phyloP scores from a whole-genome alignment of 768 basidiomycete genomes.

The Paxillus ammoniavirescens region DNA sequence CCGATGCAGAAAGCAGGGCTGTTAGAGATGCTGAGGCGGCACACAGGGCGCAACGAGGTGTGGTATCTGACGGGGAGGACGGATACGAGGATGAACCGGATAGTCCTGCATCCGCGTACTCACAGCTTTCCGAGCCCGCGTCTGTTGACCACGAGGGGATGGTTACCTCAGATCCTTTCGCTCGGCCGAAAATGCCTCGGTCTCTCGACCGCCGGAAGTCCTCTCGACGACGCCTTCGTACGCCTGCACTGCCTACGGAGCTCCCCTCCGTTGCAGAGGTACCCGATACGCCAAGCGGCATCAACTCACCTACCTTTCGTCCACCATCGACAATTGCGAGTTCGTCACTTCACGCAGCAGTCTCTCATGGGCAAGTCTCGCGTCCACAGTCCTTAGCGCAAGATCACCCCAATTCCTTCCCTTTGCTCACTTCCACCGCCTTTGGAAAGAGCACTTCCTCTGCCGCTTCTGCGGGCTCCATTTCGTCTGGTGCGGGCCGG shows the following conservation, averaged over 20 bases:
- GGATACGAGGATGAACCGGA: not conserved
- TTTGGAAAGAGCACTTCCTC: conserved; percentile 24
- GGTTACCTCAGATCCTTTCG: not conserved
- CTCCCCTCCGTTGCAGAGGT: conserved; percentile 22
- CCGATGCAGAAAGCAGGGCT: conserved; percentile 13
- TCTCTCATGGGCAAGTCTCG: conserved; percentile 11
- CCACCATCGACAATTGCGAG: conserved; percentile 1
- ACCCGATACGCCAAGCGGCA: conserved; percentile 5
- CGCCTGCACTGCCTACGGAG: not conserved
- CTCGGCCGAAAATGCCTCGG: not conserved
- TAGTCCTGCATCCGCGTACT: conserved; percentile 19
- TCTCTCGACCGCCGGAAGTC: conserved; percentile 8
- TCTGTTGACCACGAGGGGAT: conserved; percentile 9
- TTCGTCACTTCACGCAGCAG: conserved; percentile 6
- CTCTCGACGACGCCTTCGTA: conserved; percentile 7
- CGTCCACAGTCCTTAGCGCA: conserved; percentile 7
- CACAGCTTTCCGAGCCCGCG: conserved; percentile 24
- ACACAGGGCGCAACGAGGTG: not conserved
- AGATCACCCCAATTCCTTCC: conserved; percentile 4
- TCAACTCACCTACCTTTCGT: not conserved
- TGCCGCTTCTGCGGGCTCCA: conserved; percentile 13
- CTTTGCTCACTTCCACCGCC: conserved; percentile 24
- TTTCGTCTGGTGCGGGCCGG: conserved; percentile 12
- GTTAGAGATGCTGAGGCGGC: conserved; percentile 13
- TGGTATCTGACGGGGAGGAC: not conserved